Conservation (phyloP, 140 eudicot species). For the Cichorium intybus region DNA sequence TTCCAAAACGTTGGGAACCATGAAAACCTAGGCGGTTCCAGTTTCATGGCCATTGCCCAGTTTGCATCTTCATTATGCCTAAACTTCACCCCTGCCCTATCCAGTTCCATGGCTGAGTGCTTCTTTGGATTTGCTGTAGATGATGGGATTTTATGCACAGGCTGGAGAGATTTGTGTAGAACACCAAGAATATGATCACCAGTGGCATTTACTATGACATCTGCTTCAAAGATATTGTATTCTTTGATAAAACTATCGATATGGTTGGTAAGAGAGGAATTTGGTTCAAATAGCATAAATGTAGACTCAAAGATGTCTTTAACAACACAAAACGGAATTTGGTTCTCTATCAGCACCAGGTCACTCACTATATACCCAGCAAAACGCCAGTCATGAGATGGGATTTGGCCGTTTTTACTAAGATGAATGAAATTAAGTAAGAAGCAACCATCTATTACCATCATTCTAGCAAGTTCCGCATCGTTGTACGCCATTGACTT, state of each 20-base stretch:
- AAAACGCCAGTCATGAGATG: not conserved
- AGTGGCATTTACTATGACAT: not conserved
- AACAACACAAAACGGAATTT: no score
- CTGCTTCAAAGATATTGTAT: not conserved
- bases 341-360: no score
- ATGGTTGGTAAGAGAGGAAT: not conserved
- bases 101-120: not conserved
- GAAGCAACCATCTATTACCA: conserved; percentile 7
- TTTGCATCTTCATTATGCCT: no score
- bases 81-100: no score
- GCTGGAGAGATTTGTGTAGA: not conserved
- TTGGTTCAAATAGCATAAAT: no score
- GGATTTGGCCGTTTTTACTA: no score
- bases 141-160: not conserved
- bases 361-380: not conserved
- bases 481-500: no score
- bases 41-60: not conserved
- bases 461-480: no score
- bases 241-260: not conserved
- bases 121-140: not conserved
- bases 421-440: not conserved
- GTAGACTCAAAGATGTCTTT: no score
- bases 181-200: not conserved
- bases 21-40: not conserved
- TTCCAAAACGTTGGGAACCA: not conserved